Evolutionary conservation across 768 basidiomycete genomes (phyloP).

Genomic region (Sarcodon sp.): DNA sequence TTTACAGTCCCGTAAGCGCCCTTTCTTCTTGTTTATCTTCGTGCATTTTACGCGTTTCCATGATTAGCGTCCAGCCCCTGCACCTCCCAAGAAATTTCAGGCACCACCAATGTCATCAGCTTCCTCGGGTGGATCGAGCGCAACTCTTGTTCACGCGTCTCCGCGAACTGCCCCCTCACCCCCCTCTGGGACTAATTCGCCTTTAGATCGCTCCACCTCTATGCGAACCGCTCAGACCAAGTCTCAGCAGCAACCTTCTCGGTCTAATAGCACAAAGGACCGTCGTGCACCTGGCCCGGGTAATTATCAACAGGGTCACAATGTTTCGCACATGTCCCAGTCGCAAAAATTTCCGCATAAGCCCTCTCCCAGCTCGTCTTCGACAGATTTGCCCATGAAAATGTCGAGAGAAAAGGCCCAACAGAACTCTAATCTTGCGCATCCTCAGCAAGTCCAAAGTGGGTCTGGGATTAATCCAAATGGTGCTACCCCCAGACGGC

Average conservation of each 20-base stretch:
- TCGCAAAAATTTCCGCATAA: constrained; percentile 4
- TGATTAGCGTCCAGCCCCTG: constrained; percentile 24
- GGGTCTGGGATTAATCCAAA: neutral
- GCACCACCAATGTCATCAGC: constrained; percentile 11
- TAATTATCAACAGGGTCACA: constrained; percentile 10
- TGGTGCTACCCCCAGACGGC: constrained; percentile 71
- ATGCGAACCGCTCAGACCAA: neutral
- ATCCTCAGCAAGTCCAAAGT: too few species aligned
- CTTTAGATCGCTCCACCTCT: neutral
- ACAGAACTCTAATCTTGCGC: neutral
- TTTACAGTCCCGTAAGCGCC: constrained; percentile 42
- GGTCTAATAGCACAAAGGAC: constrained; percentile 12
- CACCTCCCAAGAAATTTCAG: constrained; percentile 26
- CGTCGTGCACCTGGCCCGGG: constrained; percentile 32
- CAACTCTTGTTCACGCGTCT: too few species aligned
- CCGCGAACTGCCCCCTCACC: too few species aligned
- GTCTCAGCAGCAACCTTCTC: neutral
- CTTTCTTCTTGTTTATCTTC: constrained; percentile 3
- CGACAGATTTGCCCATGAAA: constrained; percentile 34
- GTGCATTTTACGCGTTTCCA: constrained; percentile 5
- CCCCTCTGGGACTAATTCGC: neutral
- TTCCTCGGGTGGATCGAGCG: neutral
- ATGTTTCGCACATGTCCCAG: neutral
- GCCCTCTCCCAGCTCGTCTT: constrained; percentile 31
- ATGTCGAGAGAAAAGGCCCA: neutral